Base-by-base conservation (phyloP, 129 eudicot species). In the Dittrichia graveolens region DNA sequence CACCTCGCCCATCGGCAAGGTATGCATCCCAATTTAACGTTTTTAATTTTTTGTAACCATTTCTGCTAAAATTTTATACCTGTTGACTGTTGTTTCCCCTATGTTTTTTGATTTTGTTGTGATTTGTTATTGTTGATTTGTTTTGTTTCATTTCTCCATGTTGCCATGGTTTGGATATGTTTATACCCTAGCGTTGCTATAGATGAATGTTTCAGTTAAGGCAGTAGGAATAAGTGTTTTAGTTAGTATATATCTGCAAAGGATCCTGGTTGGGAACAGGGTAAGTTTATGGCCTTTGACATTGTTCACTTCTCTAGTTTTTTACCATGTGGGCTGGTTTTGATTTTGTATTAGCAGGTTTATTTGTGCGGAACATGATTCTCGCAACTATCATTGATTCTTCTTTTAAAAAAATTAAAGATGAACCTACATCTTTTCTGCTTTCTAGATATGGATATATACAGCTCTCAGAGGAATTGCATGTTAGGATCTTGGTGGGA, bases 401-500 rank as follows among this genome's bases (percentile, higher is more conserved):
- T 66, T 53, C 60, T 54, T 44, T 42, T 55, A 42, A 13, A 40
- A 49, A 50, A 10, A 34, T 66, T 58, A 41, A 57, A 86, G 54
- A 67, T 74, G 85, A 61, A 73, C 78, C 78, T 62, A 54, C 80
- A 80, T 68, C 58, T 77, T 83, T 65, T 85, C 75, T 82, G 74
- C 73, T 83, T 83, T 75, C 55, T 92, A 84, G 97, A 88, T 92
- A 78, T 79, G 92, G 95, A 87, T 83, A 68, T 81, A 45, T 81
- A 90, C 90, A 65, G 88, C 87, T 74, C 68, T 77, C 80, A 83
- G 87, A 83, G 97, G 86, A 24, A 89, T 89, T 84, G 89, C 87
- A 85, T 80, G 68, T 89, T 85, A 85, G 86, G 86, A 85, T 87
- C 96, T 83, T 87, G 87, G 72, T 84, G 85, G 89, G 84, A 84